Conservation (phyloP, 2,329 filamentous ascomycete genomes). For the Fusarium chuoi region DNA sequence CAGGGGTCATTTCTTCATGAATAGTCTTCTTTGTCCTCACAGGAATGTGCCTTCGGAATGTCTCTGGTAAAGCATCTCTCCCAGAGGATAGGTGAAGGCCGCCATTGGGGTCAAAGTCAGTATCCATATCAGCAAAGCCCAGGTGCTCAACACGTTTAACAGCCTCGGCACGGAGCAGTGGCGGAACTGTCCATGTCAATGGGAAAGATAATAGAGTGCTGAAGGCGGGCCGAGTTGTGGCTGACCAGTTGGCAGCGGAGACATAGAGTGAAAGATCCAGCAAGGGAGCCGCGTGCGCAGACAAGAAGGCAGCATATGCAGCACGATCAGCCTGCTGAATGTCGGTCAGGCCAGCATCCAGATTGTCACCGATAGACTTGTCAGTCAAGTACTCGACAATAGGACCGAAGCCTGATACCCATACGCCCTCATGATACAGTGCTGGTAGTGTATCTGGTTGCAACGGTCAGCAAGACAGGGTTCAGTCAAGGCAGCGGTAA, state of each 20-base stretch:
- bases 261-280: conserved; percentile 90
- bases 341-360: conserved; percentile 54
- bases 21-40: conserved; percentile 65
- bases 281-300: conserved; percentile 78
- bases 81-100: conserved; percentile 51
- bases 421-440: conserved; percentile 61
- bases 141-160: conserved; percentile 75
- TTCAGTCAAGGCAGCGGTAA: conserved; percentile 9
- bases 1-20: conserved; percentile 71
- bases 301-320: conserved; percentile 75
- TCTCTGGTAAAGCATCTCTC: conserved; percentile 52
- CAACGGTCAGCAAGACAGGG: conserved; percentile 38
- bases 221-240: conserved; percentile 81
- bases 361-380: conserved; percentile 48
- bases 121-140: conserved; percentile 74
- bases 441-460: conserved; percentile 64
- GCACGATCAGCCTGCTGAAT: conserved; percentile 58
- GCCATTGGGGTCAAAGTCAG: conserved; percentile 60
- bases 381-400: conserved; percentile 68
- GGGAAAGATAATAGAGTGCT: conserved; percentile 85
- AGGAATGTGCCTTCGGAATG: conserved; percentile 53
- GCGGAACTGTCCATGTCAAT: conserved; percentile 86
- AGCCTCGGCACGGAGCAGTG: conserved; percentile 75
- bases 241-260: conserved; percentile 86
- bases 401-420: conserved; percentile 68